Conservation (phyloP, 176 grass and related monocot genomes). For the Puya raimondii region DNA sequence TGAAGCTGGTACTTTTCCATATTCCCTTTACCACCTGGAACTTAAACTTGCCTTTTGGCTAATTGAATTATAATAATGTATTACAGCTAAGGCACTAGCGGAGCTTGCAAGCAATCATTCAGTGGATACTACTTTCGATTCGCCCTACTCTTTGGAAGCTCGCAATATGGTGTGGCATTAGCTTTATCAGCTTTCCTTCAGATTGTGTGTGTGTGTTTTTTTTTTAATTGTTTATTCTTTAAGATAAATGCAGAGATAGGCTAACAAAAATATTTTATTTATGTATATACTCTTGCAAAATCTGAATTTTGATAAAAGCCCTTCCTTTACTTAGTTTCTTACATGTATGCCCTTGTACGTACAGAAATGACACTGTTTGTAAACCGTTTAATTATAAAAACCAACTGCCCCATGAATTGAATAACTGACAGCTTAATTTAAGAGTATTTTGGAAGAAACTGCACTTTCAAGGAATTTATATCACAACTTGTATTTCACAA, state of each 20-base stretch:
- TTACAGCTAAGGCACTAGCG: conserved; percentile 64
- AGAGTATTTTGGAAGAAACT: no score
- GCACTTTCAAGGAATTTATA: no score
- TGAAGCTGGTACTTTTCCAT: conserved; percentile 58
- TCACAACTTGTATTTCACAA: no score
- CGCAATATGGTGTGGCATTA: conserved; percentile 47
- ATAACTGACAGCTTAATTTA: no score
- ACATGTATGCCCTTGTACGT: no score
- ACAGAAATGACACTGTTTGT: no score
- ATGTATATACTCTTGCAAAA: background rate
- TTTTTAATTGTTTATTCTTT: background rate
- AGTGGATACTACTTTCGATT: conserved; percentile 73
- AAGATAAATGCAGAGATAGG: background rate
- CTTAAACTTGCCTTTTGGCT: conserved; percentile 6
- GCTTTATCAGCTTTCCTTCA: background rate
- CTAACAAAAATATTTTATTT: background rate
- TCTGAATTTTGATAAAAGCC: no score
- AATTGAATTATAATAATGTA: conserved; percentile 8
- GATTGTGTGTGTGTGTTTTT: background rate
- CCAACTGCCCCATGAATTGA: background rate
- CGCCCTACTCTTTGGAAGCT: conserved; percentile 77
- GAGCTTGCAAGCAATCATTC: conserved; percentile 82
- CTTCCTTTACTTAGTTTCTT: no score
- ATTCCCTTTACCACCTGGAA: background rate
- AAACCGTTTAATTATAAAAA: background rate